These are phyloP conservation scores for Colletotrichum lindemuthianum DNA, from an alignment of 2,329 filamentous ascomycete species.

Conservation along the genomic window DNA sequence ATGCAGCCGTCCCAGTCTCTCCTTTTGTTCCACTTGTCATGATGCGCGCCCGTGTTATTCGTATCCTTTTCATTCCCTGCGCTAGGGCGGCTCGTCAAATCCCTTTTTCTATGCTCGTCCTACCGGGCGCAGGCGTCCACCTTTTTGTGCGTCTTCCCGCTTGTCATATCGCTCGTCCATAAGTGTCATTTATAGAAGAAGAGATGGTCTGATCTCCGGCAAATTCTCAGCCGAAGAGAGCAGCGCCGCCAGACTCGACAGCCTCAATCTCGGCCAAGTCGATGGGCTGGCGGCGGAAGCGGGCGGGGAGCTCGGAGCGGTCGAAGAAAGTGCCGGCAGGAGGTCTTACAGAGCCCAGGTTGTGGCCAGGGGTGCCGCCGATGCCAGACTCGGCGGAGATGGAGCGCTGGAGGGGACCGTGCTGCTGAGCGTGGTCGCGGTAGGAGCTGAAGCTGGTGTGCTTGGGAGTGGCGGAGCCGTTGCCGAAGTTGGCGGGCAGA, in stretches of 20 bases:
- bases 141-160: background rate
- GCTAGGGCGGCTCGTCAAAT: background rate
- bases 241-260: conserved; percentile 90
- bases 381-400: conserved; percentile 53
- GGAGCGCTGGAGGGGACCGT: conserved; percentile 76
- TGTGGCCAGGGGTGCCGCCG: conserved; percentile 72
- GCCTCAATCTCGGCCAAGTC: conserved; percentile 91
- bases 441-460: conserved; percentile 78
- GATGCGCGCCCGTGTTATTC: background rate
- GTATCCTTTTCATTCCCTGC: conserved; percentile 17
- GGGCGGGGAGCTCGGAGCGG: conserved; percentile 83
- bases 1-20: conserved; percentile 3
- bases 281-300: conserved; percentile 82
- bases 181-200: background rate
- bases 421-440: conserved; percentile 81
- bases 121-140: conserved; percentile 8
- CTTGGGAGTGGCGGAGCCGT: conserved; percentile 48
- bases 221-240: conserved; percentile 56
- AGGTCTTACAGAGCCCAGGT: conserved; percentile 78
- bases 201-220: background rate
- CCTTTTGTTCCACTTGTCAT: background rate
- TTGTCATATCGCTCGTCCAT: conserved; percentile 9
- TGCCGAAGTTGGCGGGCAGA: conserved; percentile 66
- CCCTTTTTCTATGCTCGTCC: background rate
- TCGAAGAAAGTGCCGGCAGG: conserved; percentile 85